Base-by-base conservation (phyloP, 176 grass and related monocot species). In the Pontederia crassipes region DNA sequence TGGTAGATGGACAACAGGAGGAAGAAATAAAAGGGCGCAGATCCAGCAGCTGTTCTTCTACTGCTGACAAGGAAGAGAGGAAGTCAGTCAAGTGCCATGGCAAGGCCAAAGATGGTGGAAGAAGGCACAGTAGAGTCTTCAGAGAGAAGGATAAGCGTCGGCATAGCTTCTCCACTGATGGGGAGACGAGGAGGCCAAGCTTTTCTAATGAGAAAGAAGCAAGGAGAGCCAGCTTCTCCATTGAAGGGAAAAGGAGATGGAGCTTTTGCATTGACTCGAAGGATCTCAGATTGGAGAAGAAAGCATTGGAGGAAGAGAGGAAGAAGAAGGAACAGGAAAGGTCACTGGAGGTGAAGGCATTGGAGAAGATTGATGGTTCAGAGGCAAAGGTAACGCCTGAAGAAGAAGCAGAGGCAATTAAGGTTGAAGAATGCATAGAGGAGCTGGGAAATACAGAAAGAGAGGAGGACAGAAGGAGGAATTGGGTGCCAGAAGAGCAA, bases 251-350 rank as follows among this genome's bases (percentile, higher is more conserved):
- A 18, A 32, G 49, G 51, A 84, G 87, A 45, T 92, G 84, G 93
- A 97, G 84, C 79, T 97, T 97, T 79, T 92, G 71, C 2, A 81
- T 97, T 52, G 87, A 97, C 55, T 82, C 85, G 70, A 87, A 91
- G 53, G 81, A 82, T 70, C 84, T 97, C 0, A 80, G 57, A 32
- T 46, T 88, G n/a, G 73, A 48, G 49, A 70, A 83, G 0, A 68
- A 77, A 28, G 75, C 18, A 8, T 80, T 77, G 57, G 79, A 78
- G 65, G 69, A 85, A 56, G 59, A 55, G 2, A 35, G 50, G 2
- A 28, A 73, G 53, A 69, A n/a, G 47, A 67, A 76, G 76, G 82
- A 89, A 57, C 20, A 54, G 5, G 75, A 64, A 74, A 78, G 56
- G 20, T 11, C 20, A 28, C 12, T 20, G 27, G n/a, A 26, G 11